Conservation (phyloP, 805 yeast species). For the Pichia scutulata region DNA sequence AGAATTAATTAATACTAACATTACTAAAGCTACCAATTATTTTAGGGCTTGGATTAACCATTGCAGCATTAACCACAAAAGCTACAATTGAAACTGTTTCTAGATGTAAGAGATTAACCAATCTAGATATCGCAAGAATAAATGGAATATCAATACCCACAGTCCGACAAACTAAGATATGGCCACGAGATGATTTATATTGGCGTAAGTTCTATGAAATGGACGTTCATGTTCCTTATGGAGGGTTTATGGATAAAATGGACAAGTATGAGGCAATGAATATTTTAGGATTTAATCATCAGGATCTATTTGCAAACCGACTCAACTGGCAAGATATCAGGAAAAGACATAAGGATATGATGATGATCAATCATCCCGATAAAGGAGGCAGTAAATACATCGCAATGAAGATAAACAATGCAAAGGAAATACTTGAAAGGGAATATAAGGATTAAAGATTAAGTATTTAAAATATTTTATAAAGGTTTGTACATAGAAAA, state of each 20-base stretch:
- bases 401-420: constrained; percentile 82
- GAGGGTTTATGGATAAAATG: constrained; percentile 61
- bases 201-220: constrained; percentile 20
- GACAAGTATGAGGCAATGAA: constrained; percentile 63
- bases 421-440: constrained; percentile 72
- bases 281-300: constrained; percentile 49
- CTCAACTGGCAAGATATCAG: constrained; percentile 51
- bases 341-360: constrained; percentile 64
- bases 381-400: constrained; percentile 78
- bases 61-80: constrained; percentile 40
- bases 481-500: neutral
- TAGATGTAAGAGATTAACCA: constrained; percentile 27
- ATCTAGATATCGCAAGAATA: constrained; percentile 32
- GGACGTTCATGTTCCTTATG: constrained; percentile 32
- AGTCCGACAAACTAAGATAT: neutral
- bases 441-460: constrained; percentile 1
- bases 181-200: constrained; percentile 4
- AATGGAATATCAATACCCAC: constrained; percentile 26
- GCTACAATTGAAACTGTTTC: constrained; percentile 30
- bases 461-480: neutral
- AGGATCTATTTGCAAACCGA: neutral
- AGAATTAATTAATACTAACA: constrained; percentile 11
- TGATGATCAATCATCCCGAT: constrained; percentile 84
- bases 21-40: constrained; percentile 38
- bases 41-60: constrained; percentile 47